Conservation (phyloP, 108 stramenopile species). For the Conticribra weissflogii region DNA sequence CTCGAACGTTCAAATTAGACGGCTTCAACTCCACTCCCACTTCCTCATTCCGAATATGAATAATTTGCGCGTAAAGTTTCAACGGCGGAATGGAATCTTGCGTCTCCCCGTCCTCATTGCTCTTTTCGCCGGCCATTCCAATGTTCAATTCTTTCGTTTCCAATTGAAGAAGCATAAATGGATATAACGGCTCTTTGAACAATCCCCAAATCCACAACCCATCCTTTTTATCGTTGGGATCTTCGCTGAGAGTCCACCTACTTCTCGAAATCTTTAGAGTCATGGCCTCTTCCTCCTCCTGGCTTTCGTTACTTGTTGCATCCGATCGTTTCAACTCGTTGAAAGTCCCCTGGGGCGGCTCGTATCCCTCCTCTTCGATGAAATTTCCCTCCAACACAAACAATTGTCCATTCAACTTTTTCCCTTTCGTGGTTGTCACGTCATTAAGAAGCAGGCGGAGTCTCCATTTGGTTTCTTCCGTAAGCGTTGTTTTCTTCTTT, state of each 20-base stretch:
- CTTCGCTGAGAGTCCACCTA: slow-evolving; percentile 84
- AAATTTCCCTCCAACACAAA: slow-evolving; percentile 71
- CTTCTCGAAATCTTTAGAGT: slow-evolving; percentile 55
- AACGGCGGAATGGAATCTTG: slow-evolving; percentile 70
- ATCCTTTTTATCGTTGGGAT: slow-evolving; percentile 86
- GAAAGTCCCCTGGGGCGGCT: slow-evolving; percentile 81
- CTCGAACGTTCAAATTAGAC: slow-evolving; percentile 42
- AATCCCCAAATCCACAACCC: slow-evolving; percentile 93
- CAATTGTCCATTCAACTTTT: slow-evolving; percentile 57
- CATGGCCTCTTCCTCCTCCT: slow-evolving; percentile 14
- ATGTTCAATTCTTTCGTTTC: slow-evolving; percentile 73
- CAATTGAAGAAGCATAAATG: slow-evolving; percentile 81
- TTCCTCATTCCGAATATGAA: slow-evolving; percentile 68
- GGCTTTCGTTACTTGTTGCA: background rate
- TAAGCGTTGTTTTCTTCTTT: slow-evolving; percentile 59
- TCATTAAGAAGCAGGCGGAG: slow-evolving; percentile 65
- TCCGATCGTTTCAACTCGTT: background rate
- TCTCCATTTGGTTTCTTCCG: slow-evolving; percentile 81
- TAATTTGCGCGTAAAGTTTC: slow-evolving; percentile 75
- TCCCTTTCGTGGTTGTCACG: slow-evolving; percentile 65
- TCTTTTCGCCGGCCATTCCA: slow-evolving; percentile 16
- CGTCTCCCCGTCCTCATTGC: slow-evolving; percentile 22
- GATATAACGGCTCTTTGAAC: slow-evolving; percentile 90
- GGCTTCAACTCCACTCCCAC: slow-evolving; percentile 47
- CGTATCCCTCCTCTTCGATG: slow-evolving; percentile 85